Conservation (phyloP, 306 rosid genomes). For the Boehmeria nivea region DNA sequence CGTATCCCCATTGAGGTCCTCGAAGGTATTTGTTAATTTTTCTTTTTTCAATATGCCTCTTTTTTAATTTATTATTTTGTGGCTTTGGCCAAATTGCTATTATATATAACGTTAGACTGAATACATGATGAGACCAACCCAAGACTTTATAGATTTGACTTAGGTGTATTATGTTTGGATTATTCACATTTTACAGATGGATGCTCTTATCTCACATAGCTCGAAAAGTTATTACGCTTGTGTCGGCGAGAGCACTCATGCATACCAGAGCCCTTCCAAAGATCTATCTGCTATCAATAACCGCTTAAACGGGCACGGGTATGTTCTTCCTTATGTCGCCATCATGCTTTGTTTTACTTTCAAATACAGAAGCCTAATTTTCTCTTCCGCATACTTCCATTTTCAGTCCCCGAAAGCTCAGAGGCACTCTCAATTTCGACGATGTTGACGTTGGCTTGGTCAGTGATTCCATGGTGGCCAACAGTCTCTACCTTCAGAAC, state of each 20-base stretch:
- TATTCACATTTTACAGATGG: slow-evolving; percentile 52
- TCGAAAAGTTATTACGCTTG: slow-evolving; percentile 97
- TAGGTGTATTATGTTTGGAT: background rate
- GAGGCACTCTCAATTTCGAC: slow-evolving; percentile 78
- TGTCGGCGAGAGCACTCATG: slow-evolving; percentile 98
- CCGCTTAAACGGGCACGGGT: slow-evolving; percentile 71
- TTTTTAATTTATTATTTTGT: background rate
- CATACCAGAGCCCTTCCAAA: slow-evolving; percentile 98
- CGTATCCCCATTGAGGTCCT: slow-evolving; percentile 90
- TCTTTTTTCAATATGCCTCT: background rate
- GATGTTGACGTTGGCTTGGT: slow-evolving; percentile 82
- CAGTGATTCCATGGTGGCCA: slow-evolving; percentile 91
- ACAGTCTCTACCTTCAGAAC: slow-evolving; percentile 82
- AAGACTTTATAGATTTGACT: background rate
- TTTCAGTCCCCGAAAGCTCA: slow-evolving; percentile 64
- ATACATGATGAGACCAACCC: no score
- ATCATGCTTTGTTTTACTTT: background rate
- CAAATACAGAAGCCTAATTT: background rate
- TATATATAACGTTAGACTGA: background rate
- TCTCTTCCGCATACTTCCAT: slow-evolving; percentile 13
- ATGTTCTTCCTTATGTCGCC: slow-evolving; percentile 1
- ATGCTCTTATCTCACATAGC: slow-evolving; percentile 92
- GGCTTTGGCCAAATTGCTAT: no score
- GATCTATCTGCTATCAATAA: slow-evolving; percentile 93
- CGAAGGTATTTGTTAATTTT: slow-evolving; percentile 66